These are phyloP conservation scores for Allomyces arbusculus DNA, from an alignment of 192 early-diverging fungal genomes.

Conservation along the genomic window DNA sequence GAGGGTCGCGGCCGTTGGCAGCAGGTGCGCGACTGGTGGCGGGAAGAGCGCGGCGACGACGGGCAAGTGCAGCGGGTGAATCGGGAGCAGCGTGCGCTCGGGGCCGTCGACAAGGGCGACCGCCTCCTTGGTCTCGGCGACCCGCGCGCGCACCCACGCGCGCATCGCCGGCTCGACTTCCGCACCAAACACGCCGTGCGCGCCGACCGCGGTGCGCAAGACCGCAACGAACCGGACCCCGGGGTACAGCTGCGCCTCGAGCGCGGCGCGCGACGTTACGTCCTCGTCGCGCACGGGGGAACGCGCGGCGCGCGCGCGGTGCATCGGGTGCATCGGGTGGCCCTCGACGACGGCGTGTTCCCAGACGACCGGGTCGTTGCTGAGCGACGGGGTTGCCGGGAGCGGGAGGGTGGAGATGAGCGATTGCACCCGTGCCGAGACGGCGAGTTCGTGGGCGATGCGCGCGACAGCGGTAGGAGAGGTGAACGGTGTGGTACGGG, in stretches of 20 bases:
- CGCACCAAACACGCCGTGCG: constrained; percentile 25
- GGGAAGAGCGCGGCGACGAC: constrained; percentile 25
- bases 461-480: too few relatives aligned
- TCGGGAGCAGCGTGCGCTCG: constrained; percentile 25
- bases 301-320: constrained; percentile 30
- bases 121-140: constrained; percentile 1
- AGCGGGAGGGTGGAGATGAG: too few relatives aligned
- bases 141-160: constrained; percentile 1
- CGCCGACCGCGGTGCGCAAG: constrained; percentile 13
- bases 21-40: constrained; percentile 10
- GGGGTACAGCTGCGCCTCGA: constrained; percentile 19
- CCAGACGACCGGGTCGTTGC: constrained; percentile 32
- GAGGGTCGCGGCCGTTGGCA: constrained; percentile 13
- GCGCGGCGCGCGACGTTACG: constrained; percentile 6
- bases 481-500: too few relatives aligned
- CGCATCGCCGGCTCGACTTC: constrained; percentile 15
- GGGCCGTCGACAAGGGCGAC: constrained; percentile 9
- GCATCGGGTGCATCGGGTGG: constrained; percentile 37
- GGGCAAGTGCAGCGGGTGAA: constrained; percentile 40
- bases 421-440: too few relatives aligned
- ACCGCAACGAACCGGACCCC: constrained; percentile 24
- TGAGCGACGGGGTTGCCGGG: constrained; percentile 5
- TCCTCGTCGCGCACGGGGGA: constrained; percentile 19
- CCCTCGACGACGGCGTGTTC: constrained; percentile 43
- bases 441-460: too few relatives aligned